A percentile compares a stretch with the other conserved stretches of the same genome.
phyloP scores from a whole-genome alignment of 768 basidiomycete species.

The Rhizopogon sp. region DNA sequence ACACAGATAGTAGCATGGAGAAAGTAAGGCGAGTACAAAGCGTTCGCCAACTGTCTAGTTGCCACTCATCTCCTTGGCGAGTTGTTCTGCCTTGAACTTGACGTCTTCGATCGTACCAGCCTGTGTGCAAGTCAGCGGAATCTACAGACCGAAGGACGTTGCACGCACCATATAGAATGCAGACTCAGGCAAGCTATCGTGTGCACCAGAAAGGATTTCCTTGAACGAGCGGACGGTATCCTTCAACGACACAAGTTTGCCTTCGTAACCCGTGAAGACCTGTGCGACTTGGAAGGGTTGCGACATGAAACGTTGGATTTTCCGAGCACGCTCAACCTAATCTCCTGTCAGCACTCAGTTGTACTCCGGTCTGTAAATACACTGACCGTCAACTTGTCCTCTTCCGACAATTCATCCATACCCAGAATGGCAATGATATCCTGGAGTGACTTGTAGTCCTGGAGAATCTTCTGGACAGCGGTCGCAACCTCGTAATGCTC shows the following conservation, averaged over 20 bases:
- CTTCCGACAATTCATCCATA: slow-evolving; percentile 99
- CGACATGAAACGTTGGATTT: slow-evolving; percentile 99
- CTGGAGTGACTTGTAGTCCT: slow-evolving; percentile 95
- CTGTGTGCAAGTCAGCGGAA: slow-evolving; percentile 22
- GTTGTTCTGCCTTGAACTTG: slow-evolving; percentile 95
- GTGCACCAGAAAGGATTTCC: slow-evolving; percentile 89
- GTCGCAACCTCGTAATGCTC: slow-evolving; percentile 98
- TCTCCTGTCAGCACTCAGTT: background rate
- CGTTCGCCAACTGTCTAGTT: slow-evolving; percentile 22
- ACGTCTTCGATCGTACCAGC: slow-evolving; percentile 95
- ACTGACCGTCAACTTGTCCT: slow-evolving; percentile 96
- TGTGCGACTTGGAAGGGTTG: slow-evolving; percentile 99
- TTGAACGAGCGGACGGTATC: slow-evolving; percentile 96
- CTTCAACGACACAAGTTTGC: slow-evolving; percentile 93
- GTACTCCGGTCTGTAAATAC: slow-evolving; percentile 1
- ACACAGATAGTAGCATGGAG: background rate
- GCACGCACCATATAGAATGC: slow-evolving; percentile 90
- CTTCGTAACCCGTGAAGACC: slow-evolving; percentile 99
- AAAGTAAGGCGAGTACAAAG: slow-evolving; percentile 2
- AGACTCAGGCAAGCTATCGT: slow-evolving; percentile 89
- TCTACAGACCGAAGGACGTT: background rate
- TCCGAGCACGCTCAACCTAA: slow-evolving; percentile 94
- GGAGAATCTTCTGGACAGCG: slow-evolving; percentile 94
- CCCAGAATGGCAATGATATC: slow-evolving; percentile 99
- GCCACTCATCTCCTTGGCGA: slow-evolving; percentile 87